Conservation (phyloP, 179 eudicot genomes). For the Silene coronaria region DNA sequence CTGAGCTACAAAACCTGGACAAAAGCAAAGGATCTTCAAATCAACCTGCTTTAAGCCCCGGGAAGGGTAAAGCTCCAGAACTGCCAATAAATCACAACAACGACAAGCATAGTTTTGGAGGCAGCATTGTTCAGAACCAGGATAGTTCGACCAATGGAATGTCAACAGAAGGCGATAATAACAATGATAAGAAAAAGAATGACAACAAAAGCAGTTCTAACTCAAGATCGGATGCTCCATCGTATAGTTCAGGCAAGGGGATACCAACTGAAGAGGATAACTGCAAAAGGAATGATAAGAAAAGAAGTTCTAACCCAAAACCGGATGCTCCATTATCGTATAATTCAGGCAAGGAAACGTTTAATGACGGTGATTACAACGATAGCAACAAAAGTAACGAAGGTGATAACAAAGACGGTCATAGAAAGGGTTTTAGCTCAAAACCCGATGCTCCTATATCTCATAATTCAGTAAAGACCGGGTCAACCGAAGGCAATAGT, state of each 20-base stretch:
- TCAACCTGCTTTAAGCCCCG: conserved; percentile 25
- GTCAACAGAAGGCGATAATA: conserved; percentile 6
- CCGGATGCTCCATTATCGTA: conserved; percentile 2
- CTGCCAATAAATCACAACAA: conserved; percentile 8
- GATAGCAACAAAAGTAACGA: neutral
- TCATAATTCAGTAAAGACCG: conserved; percentile 17
- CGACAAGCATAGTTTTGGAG: conserved; percentile 28
- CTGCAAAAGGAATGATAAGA: conserved; percentile 14
- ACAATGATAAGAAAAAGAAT: conserved; percentile 16
- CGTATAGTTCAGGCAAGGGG: conserved; percentile 12
- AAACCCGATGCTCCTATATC: conserved; percentile 8
- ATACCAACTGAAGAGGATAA: neutral
- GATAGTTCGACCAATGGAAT: conserved; percentile 18
- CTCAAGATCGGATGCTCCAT: conserved; percentile 8
- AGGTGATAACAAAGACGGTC: neutral
- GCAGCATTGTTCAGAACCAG: conserved; percentile 23
- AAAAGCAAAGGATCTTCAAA: conserved; percentile 35
- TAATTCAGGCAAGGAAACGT: neutral
- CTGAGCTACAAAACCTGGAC: conserved; percentile 42
- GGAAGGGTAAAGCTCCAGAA: conserved; percentile 30
- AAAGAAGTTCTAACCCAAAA: conserved; percentile 3
- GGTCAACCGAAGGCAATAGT: neutral
- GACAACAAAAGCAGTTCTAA: conserved; percentile 8
- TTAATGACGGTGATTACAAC: conserved; percentile 5
- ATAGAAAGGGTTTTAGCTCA: conserved; percentile 8